Evolutionary conservation across 306 rosid genomes (phyloP), one percentile per base, ranked within the genome.

Genomic region (Phaseolus lunatus): DNA sequence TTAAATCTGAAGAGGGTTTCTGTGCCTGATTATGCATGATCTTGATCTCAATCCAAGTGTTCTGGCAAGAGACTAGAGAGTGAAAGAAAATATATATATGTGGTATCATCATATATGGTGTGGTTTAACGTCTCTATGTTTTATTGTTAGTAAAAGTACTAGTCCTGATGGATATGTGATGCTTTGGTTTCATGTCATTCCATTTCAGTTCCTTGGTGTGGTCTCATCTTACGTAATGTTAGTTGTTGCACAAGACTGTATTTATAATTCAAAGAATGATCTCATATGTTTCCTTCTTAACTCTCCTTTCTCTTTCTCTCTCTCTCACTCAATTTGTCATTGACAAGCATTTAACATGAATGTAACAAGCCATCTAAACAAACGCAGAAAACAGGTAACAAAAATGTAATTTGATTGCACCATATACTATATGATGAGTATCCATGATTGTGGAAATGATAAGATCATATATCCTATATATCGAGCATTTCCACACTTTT

Each of bases 141-240:
- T 65, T 75, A 75, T 10, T 81, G 70, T 70, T 80, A 37, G 78
- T 58, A 15, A 23, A 70, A 75, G 85, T 72, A 81, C 49, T 80
- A 71, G 87, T 75, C 62, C 53, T 81, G 62, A 62, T 70, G 83
- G 69, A 79, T 61, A 61, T 83, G 87, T 77, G 54, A 76, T 77
- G 84, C 70, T 78, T 67, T 88, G 78, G 48, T 70, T 79, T 50
- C 45, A 33, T 84, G 90, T 82, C 49, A 72, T 80, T 78, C 73
- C 80, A 49, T 72, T 79, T 82, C 48, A 69, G 90, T 85, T 77
- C 35, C 81, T 77, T 87, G 84, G 86, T 76, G 88, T 85, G 84
- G 59, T 76, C 24, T 69, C 68, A 72, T 75, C 79, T 76, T 58
- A 67, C 76, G 31, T 67, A 43, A 67, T 9, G 53, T 58, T 83